phyloP scores from a whole-genome alignment of 176 grass and related monocot genomes.

The Triticum turgidum region DNA sequence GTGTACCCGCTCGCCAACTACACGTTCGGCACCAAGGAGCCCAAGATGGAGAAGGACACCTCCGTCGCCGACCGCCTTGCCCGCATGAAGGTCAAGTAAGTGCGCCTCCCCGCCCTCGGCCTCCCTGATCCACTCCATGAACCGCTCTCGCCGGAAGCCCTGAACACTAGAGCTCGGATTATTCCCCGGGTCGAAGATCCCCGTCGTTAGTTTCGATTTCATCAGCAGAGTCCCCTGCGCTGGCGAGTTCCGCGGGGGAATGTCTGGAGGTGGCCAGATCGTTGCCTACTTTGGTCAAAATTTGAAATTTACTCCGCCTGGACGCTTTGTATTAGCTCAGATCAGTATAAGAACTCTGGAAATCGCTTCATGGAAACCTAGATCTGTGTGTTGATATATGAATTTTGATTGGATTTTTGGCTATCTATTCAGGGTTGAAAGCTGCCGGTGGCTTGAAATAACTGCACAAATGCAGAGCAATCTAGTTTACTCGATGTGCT shows the following conservation, averaged over 20 bases:
- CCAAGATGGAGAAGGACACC: conserved; percentile 99
- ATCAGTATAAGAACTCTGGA: not conserved
- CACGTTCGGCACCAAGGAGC: conserved; percentile 99
- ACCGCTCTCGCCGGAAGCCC: not conserved
- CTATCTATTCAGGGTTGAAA: not conserved
- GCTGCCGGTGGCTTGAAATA: not conserved
- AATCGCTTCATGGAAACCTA: not conserved
- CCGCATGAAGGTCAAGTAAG: conserved; percentile 99
- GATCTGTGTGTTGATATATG: not conserved
- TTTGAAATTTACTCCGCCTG: not conserved
- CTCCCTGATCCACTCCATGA: conserved; percentile 1
- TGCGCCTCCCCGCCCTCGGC: not conserved
- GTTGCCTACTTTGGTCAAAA: not conserved
- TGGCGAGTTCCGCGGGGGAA: not conserved
- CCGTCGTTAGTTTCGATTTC: not conserved
- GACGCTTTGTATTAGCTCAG: not conserved
- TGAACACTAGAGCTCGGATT: conserved; percentile 28
- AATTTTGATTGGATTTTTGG: not conserved
- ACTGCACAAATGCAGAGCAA: not conserved
- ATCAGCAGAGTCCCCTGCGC: not conserved
- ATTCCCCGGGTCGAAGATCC: not conserved
- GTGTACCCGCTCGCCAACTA: conserved; percentile 97
- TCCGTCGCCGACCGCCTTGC: conserved; percentile 97
- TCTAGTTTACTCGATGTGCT: not conserved
- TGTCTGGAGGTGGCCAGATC: not conserved